Evolutionary conservation across 73 alveolate genomes (phyloP).

Genomic region (Tetrahymena malaccensis): DNA sequence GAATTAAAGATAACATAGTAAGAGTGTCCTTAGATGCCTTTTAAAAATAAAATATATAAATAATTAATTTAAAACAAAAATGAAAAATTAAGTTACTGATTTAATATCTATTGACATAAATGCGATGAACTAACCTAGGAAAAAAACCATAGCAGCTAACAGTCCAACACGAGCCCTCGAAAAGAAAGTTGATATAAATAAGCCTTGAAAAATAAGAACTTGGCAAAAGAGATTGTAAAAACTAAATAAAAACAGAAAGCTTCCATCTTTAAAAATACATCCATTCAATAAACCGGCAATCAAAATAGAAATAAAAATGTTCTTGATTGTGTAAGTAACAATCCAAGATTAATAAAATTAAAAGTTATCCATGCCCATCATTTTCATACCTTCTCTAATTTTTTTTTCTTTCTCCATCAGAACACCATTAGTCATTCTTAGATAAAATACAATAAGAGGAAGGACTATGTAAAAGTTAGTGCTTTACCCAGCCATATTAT

Average conservation of each 20-base stretch:
- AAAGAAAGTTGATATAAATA: slow-evolving; percentile 71
- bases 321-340: slow-evolving; percentile 58
- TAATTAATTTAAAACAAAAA: not conserved
- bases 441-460: slow-evolving; percentile 23
- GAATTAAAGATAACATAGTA: slow-evolving; percentile 53
- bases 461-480: slow-evolving; percentile 16
- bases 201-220: slow-evolving; percentile 52
- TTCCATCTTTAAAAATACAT: slow-evolving; percentile 39
- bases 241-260: slow-evolving; percentile 55
- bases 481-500: not conserved
- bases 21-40: slow-evolving; percentile 14
- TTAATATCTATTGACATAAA: slow-evolving; percentile 53
- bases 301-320: slow-evolving; percentile 58
- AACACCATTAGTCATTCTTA: slow-evolving; percentile 38
- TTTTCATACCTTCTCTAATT: slow-evolving; percentile 96
- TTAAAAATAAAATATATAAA: not conserved
- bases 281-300: slow-evolving; percentile 55
- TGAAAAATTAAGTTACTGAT: not conserved
- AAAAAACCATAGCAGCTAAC: slow-evolving; percentile 57
- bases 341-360: slow-evolving; percentile 90
- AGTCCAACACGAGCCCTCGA: slow-evolving; percentile 75
- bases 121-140: slow-evolving; percentile 53
- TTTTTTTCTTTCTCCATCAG: slow-evolving; percentile 81
- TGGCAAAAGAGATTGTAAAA: slow-evolving; percentile 60
- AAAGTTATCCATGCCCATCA: slow-evolving; percentile 93